Evolutionary conservation across 495 filamentous ascomycete genomes (phyloP), one percentile per base, ranked within the genome.

Genomic region (Trichoderma erinaceum): DNA sequence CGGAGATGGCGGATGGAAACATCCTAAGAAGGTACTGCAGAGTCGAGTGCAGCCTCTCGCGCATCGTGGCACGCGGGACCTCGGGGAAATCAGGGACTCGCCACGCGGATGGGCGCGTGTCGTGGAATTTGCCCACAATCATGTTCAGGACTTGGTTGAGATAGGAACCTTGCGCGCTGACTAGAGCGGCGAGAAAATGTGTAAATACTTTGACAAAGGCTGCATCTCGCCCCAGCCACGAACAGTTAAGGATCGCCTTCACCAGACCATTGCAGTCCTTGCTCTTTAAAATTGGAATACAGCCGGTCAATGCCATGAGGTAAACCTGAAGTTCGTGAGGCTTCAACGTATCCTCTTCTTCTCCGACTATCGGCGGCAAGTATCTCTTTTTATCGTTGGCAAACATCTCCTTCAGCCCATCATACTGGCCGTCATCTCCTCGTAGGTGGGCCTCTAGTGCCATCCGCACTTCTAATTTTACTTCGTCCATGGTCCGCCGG

Each of bases 221-320:
- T 68, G 93, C 88, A 72, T 94, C 90, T 64, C 92, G 84, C 12
- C 90, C 92, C 52, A 97, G 83, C 95, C 95, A 99, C 46, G 87
- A 81, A 75, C 87, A 91, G 68, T 84, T 79, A 41, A 97, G 78
- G 12, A 96, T 80, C 27, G 87, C 87, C 69, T 86, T 80, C 46
- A 97, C 87, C 41, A 99, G 78, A 2, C 87, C 87, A 23, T 86
- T 85, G 78, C 91, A 97, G 63, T 85, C 85, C 71, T 85, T 87
- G 70, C 89, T 84, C 46, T 75, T 79, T 32, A 99, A 80, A 27
- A 86, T 77, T 27, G 89, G 87, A 10, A 90, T 85, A 69, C 88
- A 89, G 63, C 85, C 86, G n/a, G 90, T 84, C 65, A 98, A 83
- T 29, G 90, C 92, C 67, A 90, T 74, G n/a, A 94, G 77, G 71